Evolutionary conservation across 768 basidiomycete species (phyloP).

Genomic region (Kwoniella europaea): DNA sequence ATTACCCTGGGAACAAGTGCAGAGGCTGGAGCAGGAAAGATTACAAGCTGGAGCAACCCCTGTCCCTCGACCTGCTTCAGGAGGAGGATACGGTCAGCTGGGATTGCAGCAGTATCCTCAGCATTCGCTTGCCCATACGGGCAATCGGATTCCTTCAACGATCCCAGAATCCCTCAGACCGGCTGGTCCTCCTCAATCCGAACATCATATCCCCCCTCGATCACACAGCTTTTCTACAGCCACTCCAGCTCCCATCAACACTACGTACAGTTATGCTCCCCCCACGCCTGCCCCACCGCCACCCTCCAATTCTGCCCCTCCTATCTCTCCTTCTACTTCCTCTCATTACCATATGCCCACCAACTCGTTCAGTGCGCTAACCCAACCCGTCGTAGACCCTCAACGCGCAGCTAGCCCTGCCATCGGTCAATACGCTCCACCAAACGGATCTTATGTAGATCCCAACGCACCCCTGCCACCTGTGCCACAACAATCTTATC

Average conservation of each 20-base stretch:
- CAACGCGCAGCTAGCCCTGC: constrained; percentile 29
- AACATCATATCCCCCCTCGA: constrained; percentile 23
- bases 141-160: constrained; percentile 24
- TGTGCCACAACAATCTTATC: constrained; percentile 3
- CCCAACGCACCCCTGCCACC: constrained; percentile 11
- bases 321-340: constrained; percentile 17
- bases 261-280: constrained; percentile 18
- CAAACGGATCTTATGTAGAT: constrained; percentile 12
- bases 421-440: constrained; percentile 19
- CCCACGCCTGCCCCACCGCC: constrained; percentile 37
- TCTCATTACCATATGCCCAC: constrained; percentile 35
- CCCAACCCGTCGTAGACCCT: constrained; percentile 22
- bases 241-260: constrained; percentile 14
- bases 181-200: constrained; percentile 20
- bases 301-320: constrained; percentile 43
- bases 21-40: constrained; percentile 23
- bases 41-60: constrained; percentile 28
- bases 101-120: not conserved
- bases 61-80: constrained; percentile 34
- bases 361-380: constrained; percentile 34
- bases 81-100: constrained; percentile 22
- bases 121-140: not conserved
- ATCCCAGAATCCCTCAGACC: constrained; percentile 36
- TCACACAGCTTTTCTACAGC: constrained; percentile 41
- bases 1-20: constrained; percentile 23